Evolutionary conservation across 176 grass and related monocot genomes (phyloP).

Genomic region (Typha latifolia): DNA sequence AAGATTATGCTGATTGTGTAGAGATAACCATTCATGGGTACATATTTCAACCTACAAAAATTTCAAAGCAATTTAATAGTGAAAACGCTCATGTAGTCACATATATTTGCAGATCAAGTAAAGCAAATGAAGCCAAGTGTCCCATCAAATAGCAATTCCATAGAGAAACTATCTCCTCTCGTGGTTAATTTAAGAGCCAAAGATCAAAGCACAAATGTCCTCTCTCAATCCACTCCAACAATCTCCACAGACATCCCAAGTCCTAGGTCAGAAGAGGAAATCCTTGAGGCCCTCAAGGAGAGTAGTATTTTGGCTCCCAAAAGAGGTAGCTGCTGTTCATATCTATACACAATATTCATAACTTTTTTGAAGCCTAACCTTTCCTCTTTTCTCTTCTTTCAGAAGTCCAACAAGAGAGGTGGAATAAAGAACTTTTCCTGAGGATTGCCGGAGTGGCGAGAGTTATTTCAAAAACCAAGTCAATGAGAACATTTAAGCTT

Average conservation of each 20-base stretch:
- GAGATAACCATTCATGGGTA: too few species aligned
- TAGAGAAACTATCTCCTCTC: too few species aligned
- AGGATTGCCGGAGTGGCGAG: slow-evolving; percentile 20
- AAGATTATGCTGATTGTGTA: too few species aligned
- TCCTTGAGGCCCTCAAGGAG: slow-evolving; percentile 25
- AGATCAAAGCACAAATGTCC: slow-evolving; percentile 8
- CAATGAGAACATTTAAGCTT: slow-evolving; percentile 3
- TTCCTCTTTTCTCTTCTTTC: not conserved
- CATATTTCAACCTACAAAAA: too few species aligned
- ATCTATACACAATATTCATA: too few species aligned
- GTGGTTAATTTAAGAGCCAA: slow-evolving; percentile 1
- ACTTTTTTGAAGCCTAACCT: too few species aligned
- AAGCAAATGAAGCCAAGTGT: too few species aligned
- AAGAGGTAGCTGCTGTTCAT: slow-evolving; percentile 5
- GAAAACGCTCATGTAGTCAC: too few species aligned
- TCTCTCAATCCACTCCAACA: slow-evolving; percentile 7
- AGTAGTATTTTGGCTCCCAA: slow-evolving; percentile 18
- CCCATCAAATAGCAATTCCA: too few species aligned
- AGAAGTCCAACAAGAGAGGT: slow-evolving; percentile 20
- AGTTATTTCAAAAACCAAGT: slow-evolving; percentile 25
- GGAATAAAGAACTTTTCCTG: slow-evolving; percentile 22
- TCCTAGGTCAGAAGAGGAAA: slow-evolving; percentile 23
- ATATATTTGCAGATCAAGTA: too few species aligned
- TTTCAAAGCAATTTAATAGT: too few species aligned
- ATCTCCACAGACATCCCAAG: slow-evolving; percentile 9